A percentile compares a stretch with the other conserved stretches of the same genome.
Evolutionary conservation across 2,329 filamentous ascomycete species (phyloP).

Genomic region (Cercospora zeae-maydis): DNA sequence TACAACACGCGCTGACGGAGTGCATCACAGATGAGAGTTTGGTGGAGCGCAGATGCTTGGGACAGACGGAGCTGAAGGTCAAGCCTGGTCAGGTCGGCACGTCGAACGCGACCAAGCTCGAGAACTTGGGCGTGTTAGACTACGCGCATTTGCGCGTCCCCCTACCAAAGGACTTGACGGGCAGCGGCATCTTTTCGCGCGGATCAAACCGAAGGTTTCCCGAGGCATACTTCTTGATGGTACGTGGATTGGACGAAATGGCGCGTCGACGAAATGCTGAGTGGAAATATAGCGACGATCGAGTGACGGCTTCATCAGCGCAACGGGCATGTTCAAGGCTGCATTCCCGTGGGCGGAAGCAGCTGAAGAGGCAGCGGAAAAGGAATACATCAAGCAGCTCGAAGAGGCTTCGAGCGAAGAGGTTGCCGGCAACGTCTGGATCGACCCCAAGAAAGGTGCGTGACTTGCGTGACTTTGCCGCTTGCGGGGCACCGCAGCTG

Average conservation of each 20-base stretch:
- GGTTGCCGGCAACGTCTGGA: conserved; percentile 96
- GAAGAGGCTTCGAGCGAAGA: conserved; percentile 81
- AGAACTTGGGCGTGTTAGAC: conserved; percentile 80
- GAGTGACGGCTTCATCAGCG: conserved; percentile 77
- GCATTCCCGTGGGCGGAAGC: conserved; percentile 69
- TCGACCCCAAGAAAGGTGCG: conserved; percentile 68
- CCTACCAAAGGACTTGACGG: conserved; percentile 80
- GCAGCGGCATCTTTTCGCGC: conserved; percentile 86
- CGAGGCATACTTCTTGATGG: conserved; percentile 94
- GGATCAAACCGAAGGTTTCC: conserved; percentile 60
- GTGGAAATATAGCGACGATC: conserved; percentile 61
- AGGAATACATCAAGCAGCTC: conserved; percentile 79
- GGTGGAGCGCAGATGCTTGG: conserved; percentile 78
- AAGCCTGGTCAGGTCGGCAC: conserved; percentile 72
- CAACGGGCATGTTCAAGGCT: conserved; percentile 90
- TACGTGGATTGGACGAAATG: conserved; percentile 15
- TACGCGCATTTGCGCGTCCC: conserved; percentile 94
- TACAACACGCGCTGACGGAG: conserved; percentile 15
- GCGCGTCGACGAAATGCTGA: conserved; percentile 7
- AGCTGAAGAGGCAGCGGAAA: conserved; percentile 70
- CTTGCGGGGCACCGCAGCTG: background rate
- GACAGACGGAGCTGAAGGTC: conserved; percentile 84
- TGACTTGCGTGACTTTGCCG: background rate
- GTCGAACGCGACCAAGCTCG: conserved; percentile 66
- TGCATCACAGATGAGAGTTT: conserved; percentile 51